These are phyloP conservation scores for Neonectria hederae DNA, from an alignment of 2,329 filamentous ascomycete genomes.

Conservation along the genomic window DNA sequence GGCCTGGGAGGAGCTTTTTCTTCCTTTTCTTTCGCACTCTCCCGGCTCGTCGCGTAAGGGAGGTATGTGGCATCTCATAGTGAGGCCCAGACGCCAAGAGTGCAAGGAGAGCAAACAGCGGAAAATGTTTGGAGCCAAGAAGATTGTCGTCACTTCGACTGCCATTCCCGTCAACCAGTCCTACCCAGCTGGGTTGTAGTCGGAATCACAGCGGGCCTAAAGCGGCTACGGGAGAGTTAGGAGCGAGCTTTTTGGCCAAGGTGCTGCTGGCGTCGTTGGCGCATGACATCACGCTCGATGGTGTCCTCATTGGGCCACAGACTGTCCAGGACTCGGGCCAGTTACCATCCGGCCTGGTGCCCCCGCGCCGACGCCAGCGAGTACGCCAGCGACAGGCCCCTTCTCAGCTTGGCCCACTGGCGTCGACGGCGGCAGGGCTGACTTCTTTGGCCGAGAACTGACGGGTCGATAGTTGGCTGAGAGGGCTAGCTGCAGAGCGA, in stretches of 20 bases:
- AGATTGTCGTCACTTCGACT: conserved; percentile 16
- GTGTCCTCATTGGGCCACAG: conserved; percentile 20
- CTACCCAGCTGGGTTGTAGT: conserved; percentile 11
- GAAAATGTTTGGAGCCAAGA: not conserved
- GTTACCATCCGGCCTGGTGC: conserved; percentile 13
- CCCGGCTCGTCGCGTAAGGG: conserved; percentile 13
- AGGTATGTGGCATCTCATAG: conserved; percentile 2
- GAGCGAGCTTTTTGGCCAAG: conserved; percentile 6
- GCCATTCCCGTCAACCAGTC: conserved; percentile 17
- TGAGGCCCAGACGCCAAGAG: not conserved
- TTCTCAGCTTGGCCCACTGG: conserved; percentile 19
- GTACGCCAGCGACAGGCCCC: conserved; percentile 5
- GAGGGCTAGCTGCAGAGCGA: not conserved
- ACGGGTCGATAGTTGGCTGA: not conserved
- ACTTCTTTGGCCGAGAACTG: conserved; percentile 17
- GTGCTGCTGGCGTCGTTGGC: conserved; percentile 12
- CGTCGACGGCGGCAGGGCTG: conserved; percentile 19
- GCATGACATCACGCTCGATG: conserved; percentile 25
- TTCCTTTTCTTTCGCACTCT: not conserved
- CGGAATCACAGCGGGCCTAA: conserved; percentile 20
- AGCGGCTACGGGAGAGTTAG: conserved; percentile 19
- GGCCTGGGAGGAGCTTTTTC: not conserved
- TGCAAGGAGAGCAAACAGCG: not conserved
- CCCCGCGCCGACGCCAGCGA: conserved; percentile 16
- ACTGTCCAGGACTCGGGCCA: conserved; percentile 4